These are phyloP conservation scores for Leishmania tropica DNA, from an alignment of 208 protist genomes.

Conservation along the genomic window DNA sequence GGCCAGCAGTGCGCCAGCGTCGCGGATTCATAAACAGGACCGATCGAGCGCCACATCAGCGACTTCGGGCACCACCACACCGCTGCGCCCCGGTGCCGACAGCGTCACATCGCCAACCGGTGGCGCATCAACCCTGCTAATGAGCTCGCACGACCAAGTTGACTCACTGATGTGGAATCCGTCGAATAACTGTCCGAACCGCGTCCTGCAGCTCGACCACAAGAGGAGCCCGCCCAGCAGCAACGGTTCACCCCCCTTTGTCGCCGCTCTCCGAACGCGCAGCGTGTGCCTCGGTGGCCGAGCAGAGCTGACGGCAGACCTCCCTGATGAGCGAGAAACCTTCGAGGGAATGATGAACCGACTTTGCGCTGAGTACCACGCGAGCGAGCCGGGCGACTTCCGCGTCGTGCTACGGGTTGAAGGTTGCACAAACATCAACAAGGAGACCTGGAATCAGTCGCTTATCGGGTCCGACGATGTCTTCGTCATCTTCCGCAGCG, in stretches of 20 bases:
- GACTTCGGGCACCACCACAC: neutral
- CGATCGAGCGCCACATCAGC: neutral
- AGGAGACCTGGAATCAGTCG: constrained; percentile 43
- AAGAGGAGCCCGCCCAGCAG: no score
- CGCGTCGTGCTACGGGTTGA: constrained; percentile 53
- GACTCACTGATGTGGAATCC: neutral
- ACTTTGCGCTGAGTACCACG: constrained; percentile 55
- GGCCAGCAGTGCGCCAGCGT: neutral
- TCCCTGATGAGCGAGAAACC: constrained; percentile 37
- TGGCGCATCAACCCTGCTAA: neutral
- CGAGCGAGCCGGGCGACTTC: constrained; percentile 38
- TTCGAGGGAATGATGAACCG: constrained; percentile 67
- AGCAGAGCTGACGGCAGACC: constrained; percentile 31
- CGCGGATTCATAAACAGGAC: neutral
- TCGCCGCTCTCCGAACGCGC: neutral
- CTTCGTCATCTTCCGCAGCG: constrained; percentile 67
- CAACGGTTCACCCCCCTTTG: neutral
- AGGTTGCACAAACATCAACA: constrained; percentile 70
- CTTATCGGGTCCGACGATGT: constrained; percentile 59
- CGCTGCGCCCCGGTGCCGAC: neutral
- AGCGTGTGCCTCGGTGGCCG: constrained; percentile 20
- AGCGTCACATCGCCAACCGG: neutral
- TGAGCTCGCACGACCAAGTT: neutral
- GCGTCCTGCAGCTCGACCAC: neutral
- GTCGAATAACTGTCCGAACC: neutral